Evolutionary conservation across 2,329 filamentous ascomycete genomes (phyloP).

Genomic region (Aspergillus terreus): DNA sequence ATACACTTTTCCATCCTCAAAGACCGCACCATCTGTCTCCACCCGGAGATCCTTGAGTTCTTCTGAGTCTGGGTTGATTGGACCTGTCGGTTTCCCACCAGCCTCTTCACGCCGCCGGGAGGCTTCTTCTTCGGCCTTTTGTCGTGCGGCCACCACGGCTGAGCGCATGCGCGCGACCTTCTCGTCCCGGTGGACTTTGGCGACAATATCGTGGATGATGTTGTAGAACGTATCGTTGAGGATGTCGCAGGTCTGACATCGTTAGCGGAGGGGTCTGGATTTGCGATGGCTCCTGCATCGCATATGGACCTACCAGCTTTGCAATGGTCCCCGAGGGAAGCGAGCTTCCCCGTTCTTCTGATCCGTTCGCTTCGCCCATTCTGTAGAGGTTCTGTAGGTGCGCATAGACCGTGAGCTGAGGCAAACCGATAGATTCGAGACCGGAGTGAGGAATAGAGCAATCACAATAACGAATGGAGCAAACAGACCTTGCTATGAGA

Average conservation of each 20-base stretch:
- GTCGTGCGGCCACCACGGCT: slow-evolving; percentile 41
- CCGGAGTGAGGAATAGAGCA: too few species aligned
- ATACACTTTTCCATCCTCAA: slow-evolving; percentile 51
- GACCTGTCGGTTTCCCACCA: slow-evolving; percentile 27
- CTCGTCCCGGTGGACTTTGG: slow-evolving; percentile 57
- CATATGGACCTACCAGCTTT: slow-evolving; percentile 33
- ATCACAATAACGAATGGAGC: too few species aligned
- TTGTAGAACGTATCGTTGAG: slow-evolving; percentile 57
- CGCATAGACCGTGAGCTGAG: not conserved
- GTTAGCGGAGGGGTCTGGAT: not conserved
- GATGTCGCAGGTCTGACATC: slow-evolving; percentile 41
- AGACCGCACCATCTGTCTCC: slow-evolving; percentile 51
- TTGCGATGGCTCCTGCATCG: not conserved
- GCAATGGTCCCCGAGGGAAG: slow-evolving; percentile 37
- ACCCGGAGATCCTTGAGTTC: slow-evolving; percentile 35
- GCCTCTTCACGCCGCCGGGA: slow-evolving; percentile 28
- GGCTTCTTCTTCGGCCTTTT: slow-evolving; percentile 41
- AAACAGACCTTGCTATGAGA: too few species aligned
- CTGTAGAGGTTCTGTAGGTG: slow-evolving; percentile 7
- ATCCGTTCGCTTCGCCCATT: slow-evolving; percentile 30
- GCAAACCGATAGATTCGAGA: too few species aligned
- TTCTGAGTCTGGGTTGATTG: slow-evolving; percentile 33
- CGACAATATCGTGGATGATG: slow-evolving; percentile 58
- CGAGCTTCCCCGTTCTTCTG: slow-evolving; percentile 21
- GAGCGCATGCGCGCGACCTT: slow-evolving; percentile 58